Conservation (phyloP, 2,329 filamentous ascomycete species). For the Arthrobotrys sphaeroides region DNA sequence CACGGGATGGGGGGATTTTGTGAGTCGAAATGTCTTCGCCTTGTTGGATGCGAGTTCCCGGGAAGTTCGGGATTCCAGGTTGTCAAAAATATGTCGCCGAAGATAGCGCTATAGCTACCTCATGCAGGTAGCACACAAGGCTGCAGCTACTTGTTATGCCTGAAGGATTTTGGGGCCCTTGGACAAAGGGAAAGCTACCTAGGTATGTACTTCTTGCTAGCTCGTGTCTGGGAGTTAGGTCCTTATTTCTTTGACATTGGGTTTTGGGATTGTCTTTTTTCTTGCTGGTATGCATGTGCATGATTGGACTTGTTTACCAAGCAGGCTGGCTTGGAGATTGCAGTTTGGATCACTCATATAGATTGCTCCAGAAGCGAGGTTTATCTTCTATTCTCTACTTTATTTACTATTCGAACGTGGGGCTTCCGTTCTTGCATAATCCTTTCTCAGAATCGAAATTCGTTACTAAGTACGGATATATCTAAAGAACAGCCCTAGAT, state of each 20-base stretch:
- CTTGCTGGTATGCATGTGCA: too few species aligned
- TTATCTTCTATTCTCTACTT: neutral
- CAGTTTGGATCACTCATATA: conserved; percentile 34
- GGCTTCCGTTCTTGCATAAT: neutral
- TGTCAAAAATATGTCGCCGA: conserved; percentile 16
- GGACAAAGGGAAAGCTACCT: neutral
- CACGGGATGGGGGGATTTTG: neutral
- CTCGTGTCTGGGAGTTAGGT: too few species aligned
- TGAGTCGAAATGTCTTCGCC: conserved; percentile 35
- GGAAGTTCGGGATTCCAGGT: neutral
- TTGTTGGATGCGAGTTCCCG: conserved; percentile 9
- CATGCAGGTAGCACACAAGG: conserved; percentile 7
- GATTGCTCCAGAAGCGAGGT: conserved; percentile 12
- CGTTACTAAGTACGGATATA: neutral
- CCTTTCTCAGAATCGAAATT: neutral
- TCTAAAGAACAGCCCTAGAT: neutral
- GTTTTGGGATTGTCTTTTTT: neutral
- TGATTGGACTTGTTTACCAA: neutral
- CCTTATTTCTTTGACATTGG: neutral
- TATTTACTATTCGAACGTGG: conserved; percentile 2
- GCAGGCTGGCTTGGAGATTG: neutral
- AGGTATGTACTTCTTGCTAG: too few species aligned
- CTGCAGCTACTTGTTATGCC: conserved; percentile 14
- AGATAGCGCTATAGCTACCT: neutral
- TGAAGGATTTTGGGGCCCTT: conserved; percentile 28